Percentiles rank a stretch among this genome's conserved stretches.
These are phyloP conservation scores for Colletotrichum sansevieriae DNA, from an alignment of 2,329 filamentous ascomycete species.

Conservation along the genomic window DNA sequence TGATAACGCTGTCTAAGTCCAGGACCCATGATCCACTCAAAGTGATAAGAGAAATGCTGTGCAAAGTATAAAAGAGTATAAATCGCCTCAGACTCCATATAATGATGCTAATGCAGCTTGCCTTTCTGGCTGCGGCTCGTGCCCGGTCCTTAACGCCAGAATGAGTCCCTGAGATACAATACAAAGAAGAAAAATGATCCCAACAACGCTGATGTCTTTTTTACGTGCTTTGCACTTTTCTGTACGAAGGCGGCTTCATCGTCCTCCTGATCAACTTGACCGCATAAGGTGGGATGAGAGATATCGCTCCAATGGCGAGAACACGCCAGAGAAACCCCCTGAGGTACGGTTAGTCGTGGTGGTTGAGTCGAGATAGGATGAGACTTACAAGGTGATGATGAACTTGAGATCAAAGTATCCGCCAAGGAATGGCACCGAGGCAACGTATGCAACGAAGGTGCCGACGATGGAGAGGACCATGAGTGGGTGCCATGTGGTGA, in stretches of 20 bases:
- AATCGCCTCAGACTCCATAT: constrained; percentile 23
- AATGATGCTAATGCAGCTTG: constrained; percentile 35
- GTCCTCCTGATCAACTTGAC: constrained; percentile 87
- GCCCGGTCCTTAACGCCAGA: constrained; percentile 20
- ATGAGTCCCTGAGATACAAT: constrained; percentile 11
- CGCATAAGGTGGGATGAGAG: constrained; percentile 87
- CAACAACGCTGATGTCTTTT: constrained; percentile 7
- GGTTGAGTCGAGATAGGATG: background rate
- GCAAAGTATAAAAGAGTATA: constrained; percentile 17
- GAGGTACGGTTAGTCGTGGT: background rate
- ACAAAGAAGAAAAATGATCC: constrained; percentile 7
- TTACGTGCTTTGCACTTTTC: constrained; percentile 86
- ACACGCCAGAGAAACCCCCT: constrained; percentile 93
- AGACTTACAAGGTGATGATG: constrained; percentile 76
- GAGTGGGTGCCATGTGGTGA: constrained; percentile 95
- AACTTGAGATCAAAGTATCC: constrained; percentile 91
- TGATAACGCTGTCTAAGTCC: constrained; percentile 43
- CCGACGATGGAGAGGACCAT: constrained; percentile 90
- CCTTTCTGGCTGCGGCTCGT: constrained; percentile 19
- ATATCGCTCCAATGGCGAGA: constrained; percentile 81
- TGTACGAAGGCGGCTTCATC: constrained; percentile 92
- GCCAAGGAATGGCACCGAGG: constrained; percentile 86
- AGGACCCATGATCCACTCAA: constrained; percentile 24
- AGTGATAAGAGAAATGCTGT: constrained; percentile 31
- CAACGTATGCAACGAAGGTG: constrained; percentile 84